Base-by-base conservation (phyloP, 768 basidiomycete species). In the Rhizopogon roseolus region DNA sequence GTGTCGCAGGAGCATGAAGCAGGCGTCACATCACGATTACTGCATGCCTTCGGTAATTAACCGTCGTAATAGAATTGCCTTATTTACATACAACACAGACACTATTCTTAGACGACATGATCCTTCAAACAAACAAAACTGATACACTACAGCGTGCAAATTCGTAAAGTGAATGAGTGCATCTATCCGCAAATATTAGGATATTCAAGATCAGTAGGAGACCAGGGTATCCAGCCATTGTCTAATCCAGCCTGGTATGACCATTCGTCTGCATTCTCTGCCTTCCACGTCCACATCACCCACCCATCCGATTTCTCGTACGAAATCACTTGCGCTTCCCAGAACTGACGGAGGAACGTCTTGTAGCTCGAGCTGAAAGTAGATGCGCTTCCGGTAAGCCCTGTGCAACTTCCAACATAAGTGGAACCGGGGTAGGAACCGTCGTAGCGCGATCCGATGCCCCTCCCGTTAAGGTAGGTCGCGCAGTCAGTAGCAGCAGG, bases 221-320 rank as follows among this genome's bases (percentile, higher is more conserved):
- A 66, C 57, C 76, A 66, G 8, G 93, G 93, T 64, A 96, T 94
- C 90, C 90, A 94, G 19, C 93, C 93, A 56, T 84, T 78, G 11
- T 73, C 67, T 34, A 95, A 73, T 39, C 92, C 92, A 42, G 87
- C 84, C 58, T 88, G 81, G 73, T 96, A 96, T 0, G 87, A 79
- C 94, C 94, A 97, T 54, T 96, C 94, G 57, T 91, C 88, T 2
- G 90, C 86, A 56, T 72, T 71, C 68, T 93, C 90, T 0, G 89
- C 68, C 72, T 92, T 92, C 90, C 90, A 92, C 1, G 87, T 82
- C 90, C 89, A 90, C 66, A 85, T 81, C 22, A 90, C 67, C 89
- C 89, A 91, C 3, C 88, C 89, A 46, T 75, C 72, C n/a, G 74
- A 84, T 49, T 72, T 72, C 73, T 91, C 89, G 55, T 77, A 91